A percentile compares a stretch with the other conserved stretches of the same genome.
Evolutionary conservation across 2,329 filamentous ascomycete species (phyloP).

Genomic region (Teratosphaeria viscida): DNA sequence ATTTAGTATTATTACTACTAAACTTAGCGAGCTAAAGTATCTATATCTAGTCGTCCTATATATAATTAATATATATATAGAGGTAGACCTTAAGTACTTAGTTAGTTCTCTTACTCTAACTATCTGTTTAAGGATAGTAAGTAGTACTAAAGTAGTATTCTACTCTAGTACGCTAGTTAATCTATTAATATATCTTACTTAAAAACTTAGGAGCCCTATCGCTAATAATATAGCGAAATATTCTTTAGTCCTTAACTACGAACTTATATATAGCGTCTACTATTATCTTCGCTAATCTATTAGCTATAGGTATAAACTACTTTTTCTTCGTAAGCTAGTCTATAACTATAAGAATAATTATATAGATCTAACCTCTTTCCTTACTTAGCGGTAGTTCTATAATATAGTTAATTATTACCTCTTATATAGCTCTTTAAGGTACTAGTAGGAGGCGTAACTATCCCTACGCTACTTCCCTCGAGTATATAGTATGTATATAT

Average conservation of each 20-base stretch:
- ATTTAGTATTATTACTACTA: conserved; percentile 16
- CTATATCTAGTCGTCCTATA: too few relatives aligned
- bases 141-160: conserved; percentile 11
- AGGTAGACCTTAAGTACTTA: neutral
- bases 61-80: conserved; percentile 1
- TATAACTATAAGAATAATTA: neutral
- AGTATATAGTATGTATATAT: too few relatives aligned
- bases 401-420: neutral
- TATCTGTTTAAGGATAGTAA: conserved; percentile 18
- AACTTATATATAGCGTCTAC: neutral
- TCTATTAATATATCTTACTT: conserved; percentile 11
- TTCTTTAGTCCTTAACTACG: neutral
- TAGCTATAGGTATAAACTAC: neutral
- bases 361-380: neutral
- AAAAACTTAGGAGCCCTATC: conserved; percentile 14
- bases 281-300: neutral
- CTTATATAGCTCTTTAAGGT: neutral
- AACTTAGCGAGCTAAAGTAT: conserved; percentile 15
- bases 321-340: neutral
- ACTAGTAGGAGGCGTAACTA: too few relatives aligned
- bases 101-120: conserved; percentile 1
- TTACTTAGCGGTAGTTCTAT: too few relatives aligned
- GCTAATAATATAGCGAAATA: conserved; percentile 10
- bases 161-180: conserved; percentile 9
- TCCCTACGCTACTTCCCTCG: too few relatives aligned